A percentile compares a stretch with the other conserved stretches of the same genome.
These are phyloP conservation scores for Escovopsis sp. DNA, from an alignment of 2,329 filamentous ascomycete genomes.

Conservation along the genomic window DNA sequence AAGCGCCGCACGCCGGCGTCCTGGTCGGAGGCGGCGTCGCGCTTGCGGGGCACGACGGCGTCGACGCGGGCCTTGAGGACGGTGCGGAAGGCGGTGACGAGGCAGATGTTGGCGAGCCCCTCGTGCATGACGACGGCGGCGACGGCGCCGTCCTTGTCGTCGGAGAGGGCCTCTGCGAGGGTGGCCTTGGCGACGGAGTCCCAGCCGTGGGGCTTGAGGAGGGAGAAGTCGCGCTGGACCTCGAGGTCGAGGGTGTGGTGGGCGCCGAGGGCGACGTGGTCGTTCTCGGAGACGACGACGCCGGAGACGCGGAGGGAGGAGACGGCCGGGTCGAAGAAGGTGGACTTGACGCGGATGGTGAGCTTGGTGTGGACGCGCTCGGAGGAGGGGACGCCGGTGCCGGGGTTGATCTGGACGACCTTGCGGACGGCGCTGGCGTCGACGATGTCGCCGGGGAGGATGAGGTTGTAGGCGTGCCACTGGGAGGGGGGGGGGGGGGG, in stretches of 20 bases:
- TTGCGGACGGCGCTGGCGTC: conserved; percentile 41
- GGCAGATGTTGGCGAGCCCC: conserved; percentile 65
- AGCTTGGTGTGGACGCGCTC: conserved; percentile 42
- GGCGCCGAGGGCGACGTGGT: conserved; percentile 35
- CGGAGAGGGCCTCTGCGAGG: conserved; percentile 62
- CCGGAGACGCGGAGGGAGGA: conserved; percentile 42
- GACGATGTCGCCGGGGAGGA: conserved; percentile 36
- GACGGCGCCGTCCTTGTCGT: conserved; percentile 65
- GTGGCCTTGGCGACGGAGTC: conserved; percentile 74
- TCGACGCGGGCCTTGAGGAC: conserved; percentile 51
- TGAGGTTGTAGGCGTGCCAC: conserved; percentile 49
- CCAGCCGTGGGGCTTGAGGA: conserved; percentile 76
- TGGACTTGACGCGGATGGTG: conserved; percentile 39
- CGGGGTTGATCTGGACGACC: conserved; percentile 32
- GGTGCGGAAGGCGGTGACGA: conserved; percentile 68
- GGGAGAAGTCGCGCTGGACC: conserved; percentile 69
- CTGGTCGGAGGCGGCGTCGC: conserved; percentile 47
- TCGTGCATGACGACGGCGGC: conserved; percentile 93
- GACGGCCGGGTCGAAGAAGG: conserved; percentile 41
- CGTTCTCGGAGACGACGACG: conserved; percentile 36
- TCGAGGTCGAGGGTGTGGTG: conserved; percentile 64
- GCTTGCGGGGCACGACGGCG: conserved; percentile 50
- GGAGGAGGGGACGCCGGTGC: conserved; percentile 31
- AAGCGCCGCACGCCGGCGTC: conserved; percentile 58
- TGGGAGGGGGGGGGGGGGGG: conserved; percentile 8